These are phyloP conservation scores for Acanthamoeba healyi DNA, from an alignment of 208 protist species.

Conservation along the genomic window DNA sequence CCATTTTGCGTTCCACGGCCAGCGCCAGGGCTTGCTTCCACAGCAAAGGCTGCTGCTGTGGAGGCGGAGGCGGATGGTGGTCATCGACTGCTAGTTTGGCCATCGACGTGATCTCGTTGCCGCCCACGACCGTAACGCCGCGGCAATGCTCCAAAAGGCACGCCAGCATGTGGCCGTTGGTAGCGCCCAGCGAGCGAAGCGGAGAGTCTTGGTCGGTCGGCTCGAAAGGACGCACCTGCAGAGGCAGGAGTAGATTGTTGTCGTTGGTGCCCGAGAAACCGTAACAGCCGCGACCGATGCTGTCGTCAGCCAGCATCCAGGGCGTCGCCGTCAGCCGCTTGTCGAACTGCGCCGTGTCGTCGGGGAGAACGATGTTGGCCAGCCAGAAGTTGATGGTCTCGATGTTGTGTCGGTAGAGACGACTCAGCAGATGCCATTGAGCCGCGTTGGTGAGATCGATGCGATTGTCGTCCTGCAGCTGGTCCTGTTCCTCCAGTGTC, in stretches of 20 bases:
- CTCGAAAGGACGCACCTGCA: not conserved
- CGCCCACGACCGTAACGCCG: not conserved
- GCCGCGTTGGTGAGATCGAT: conserved; percentile 6
- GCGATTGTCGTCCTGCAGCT: not conserved
- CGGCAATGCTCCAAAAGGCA: not conserved
- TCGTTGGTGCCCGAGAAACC: conserved; percentile 83
- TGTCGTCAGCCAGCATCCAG: not conserved
- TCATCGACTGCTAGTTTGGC: not conserved
- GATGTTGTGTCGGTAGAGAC: not conserved
- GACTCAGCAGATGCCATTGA: not conserved
- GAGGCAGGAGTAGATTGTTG: conserved; percentile 62
- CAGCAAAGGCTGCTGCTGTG: not conserved
- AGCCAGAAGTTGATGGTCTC: conserved; percentile 62
- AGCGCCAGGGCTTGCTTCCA: not conserved
- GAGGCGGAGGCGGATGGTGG: too few species aligned
- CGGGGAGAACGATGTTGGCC: conserved; percentile 38
- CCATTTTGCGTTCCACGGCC: not conserved
- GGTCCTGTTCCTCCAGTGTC: not conserved
- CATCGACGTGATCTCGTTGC: not conserved
- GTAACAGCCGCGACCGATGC: not conserved
- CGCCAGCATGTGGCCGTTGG: conserved; percentile 75
- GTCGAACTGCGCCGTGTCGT: conserved; percentile 6
- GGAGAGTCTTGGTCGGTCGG: not conserved
- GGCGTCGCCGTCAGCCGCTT: not conserved
- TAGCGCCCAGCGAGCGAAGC: conserved; percentile 28